Percentiles rank a stretch among this genome's conserved stretches.
Evolutionary conservation across 345 rosid species (phyloP).

Genomic region (Lepidium aucheri): DNA sequence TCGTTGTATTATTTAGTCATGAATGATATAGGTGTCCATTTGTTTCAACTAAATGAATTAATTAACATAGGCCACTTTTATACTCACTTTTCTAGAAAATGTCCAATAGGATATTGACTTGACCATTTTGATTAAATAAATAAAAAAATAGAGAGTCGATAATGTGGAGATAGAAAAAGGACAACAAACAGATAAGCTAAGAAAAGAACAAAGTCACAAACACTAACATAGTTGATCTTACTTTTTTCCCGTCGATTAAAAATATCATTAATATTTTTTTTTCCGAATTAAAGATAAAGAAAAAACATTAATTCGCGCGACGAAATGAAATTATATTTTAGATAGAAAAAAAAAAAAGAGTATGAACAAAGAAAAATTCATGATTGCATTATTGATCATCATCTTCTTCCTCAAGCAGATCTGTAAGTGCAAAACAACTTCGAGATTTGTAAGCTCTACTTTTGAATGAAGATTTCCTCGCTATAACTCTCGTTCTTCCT

Average conservation of each 20-base stretch:
- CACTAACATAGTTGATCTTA: conserved; percentile 10
- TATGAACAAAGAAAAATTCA: conserved; percentile 24
- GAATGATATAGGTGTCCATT: background rate
- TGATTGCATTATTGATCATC: conserved; percentile 19
- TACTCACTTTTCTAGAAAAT: background rate
- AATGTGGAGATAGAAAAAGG: conserved; percentile 2
- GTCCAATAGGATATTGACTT: conserved; percentile 7
- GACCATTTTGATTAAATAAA: background rate
- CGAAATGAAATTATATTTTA: conserved; percentile 10
- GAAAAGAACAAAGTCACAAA: background rate
- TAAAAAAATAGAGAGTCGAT: background rate
- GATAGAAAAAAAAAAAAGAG: background rate
- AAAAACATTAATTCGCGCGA: conserved; percentile 16
- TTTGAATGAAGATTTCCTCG: conserved; percentile 21
- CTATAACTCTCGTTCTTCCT: background rate
- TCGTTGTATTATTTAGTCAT: too few species aligned
- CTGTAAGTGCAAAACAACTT: conserved; percentile 66
- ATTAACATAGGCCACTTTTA: background rate
- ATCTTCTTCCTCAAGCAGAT: conserved; percentile 49
- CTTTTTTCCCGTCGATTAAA: conserved; percentile 17
- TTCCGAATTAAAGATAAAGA: background rate
- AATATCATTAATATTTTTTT: conserved; percentile 2
- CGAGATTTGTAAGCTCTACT: conserved; percentile 36
- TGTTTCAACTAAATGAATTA: background rate
- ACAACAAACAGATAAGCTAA: conserved; percentile 24